phyloP scores from a whole-genome alignment of 257 asterid genomes.

The Salvia splendens region DNA sequence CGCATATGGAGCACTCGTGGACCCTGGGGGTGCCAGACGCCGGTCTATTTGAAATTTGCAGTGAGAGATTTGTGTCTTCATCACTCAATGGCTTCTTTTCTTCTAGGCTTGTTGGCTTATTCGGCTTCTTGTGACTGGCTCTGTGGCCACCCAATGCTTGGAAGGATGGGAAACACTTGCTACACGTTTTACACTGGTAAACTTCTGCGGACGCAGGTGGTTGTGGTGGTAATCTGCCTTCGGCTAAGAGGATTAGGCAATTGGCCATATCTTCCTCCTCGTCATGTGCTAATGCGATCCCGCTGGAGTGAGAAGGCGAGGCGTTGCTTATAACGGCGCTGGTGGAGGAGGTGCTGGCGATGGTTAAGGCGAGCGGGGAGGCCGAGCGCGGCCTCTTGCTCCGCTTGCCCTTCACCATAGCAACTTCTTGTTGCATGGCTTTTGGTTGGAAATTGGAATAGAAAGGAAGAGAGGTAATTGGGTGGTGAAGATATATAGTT shows the following conservation, averaged over 20 bases:
- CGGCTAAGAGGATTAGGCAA: constrained; percentile 78
- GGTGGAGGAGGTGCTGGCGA: no score
- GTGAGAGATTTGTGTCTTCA: constrained; percentile 47
- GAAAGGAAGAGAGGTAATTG: neutral
- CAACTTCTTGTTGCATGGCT: constrained; percentile 43
- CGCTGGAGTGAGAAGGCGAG: constrained; percentile 35
- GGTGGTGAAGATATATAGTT: constrained; percentile 7
- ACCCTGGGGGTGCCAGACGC: constrained; percentile 45
- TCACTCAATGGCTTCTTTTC: constrained; percentile 28
- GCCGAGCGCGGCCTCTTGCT: constrained; percentile 63
- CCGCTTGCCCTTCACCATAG: constrained; percentile 59
- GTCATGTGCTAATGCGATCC: neutral
- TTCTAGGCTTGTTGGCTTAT: no score
- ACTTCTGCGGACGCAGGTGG: constrained; percentile 35
- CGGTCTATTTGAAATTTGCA: constrained; percentile 39
- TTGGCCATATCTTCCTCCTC: constrained; percentile 81
- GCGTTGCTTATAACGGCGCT: constrained; percentile 3
- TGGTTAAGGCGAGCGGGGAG: constrained; percentile 41
- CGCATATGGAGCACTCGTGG: constrained; percentile 84
- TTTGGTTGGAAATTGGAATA: neutral
- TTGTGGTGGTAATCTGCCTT: constrained; percentile 36
- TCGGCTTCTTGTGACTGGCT: constrained; percentile 63
- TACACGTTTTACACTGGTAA: constrained; percentile 83
- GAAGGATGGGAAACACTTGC: constrained; percentile 65
- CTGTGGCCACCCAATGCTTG: constrained; percentile 97